Base-by-base conservation (phyloP, 1,284 basidiomycete genomes). In the Microbotryum violaceum region DNA sequence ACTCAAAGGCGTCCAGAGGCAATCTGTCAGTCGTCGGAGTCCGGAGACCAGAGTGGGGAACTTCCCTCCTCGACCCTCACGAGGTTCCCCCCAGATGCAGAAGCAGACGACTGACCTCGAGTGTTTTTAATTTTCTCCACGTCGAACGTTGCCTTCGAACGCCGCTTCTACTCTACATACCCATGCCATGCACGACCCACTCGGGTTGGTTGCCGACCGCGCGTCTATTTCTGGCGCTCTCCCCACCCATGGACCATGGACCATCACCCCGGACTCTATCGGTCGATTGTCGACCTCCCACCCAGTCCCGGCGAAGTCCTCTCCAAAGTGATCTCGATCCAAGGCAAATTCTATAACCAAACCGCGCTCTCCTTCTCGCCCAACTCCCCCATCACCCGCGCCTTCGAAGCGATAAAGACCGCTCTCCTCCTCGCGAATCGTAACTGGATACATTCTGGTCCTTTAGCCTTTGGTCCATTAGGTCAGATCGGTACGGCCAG, bases 311-410 rank as follows among this genome's bases (percentile, higher is more conserved):
- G 60, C 50, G 67, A 68, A 33, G 66, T 61, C 29, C 56, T 68
- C 33, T 57, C 63, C 47, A 68, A 68, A 49, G 57, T 68, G 27
- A 48, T 68, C 53, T 58, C 66, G n/a, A 53, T 68, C 49, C 55
- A 63, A 21, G 59, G 64, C 54, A 65, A 63, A 23, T 52, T 68
- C 31, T 14, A 44, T 44, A 10, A 49, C 20, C 23, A 29, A 18
- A 31, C 56, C 18, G 51, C 47, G 18, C 42, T 54, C 27, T 49
- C 54, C 20, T 16, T 63, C 49, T 16, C 25, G 3, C 7, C 48
- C 8, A 44, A 33, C 16, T 50, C 46, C 7, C 61, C 66, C 14
- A 25, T 60, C 46, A 58, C 49, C 16, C 51, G 61, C 37, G 66
- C 66, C 16, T 61, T 68, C 50, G 66, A 68, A 25, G 66, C 66